These are phyloP conservation scores for Globisporangium sylvaticum DNA, from an alignment of 352 stramenopile genomes.

Conservation along the genomic window DNA sequence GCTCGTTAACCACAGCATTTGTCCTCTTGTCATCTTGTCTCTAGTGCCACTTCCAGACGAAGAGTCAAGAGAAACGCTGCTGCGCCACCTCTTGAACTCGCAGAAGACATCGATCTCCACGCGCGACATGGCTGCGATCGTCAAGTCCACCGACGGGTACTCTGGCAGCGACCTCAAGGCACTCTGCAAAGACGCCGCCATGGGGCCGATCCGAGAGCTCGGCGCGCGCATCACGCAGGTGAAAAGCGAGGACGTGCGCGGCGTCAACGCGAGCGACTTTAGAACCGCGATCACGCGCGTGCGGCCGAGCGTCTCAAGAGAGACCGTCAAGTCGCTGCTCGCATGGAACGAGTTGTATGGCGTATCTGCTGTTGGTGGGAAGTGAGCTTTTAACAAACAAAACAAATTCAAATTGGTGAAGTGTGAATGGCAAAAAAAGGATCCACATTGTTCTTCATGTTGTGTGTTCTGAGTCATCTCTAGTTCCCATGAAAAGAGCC, in stretches of 20 bases:
- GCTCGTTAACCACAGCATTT: background rate
- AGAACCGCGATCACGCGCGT: slow-evolving; percentile 47
- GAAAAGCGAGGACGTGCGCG: slow-evolving; percentile 54
- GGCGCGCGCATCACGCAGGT: slow-evolving; percentile 54
- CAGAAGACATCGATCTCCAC: slow-evolving; percentile 52
- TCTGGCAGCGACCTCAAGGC: slow-evolving; percentile 89
- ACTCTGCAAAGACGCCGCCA: slow-evolving; percentile 92
- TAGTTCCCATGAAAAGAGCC: background rate
- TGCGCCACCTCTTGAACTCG: slow-evolving; percentile 49
- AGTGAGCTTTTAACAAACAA: background rate
- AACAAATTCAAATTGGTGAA: background rate
- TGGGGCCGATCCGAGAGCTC: slow-evolving; percentile 87
- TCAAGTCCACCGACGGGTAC: slow-evolving; percentile 76
- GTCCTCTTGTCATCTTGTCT: background rate
- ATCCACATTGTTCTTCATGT: background rate
- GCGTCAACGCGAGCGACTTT: slow-evolving; percentile 61
- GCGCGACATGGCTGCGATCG: slow-evolving; percentile 65
- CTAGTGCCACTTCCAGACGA: slow-evolving; percentile 72
- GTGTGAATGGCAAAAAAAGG: background rate
- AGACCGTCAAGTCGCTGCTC: slow-evolving; percentile 48
- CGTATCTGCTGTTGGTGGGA: slow-evolving; percentile 33
- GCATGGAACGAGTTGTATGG: slow-evolving; percentile 71
- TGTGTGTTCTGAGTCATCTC: background rate
- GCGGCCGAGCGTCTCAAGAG: slow-evolving; percentile 63
- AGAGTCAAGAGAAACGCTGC: slow-evolving; percentile 44